Percentiles rank a stretch among this genome's conserved stretches.
These are phyloP conservation scores for Lantana camara DNA, from an alignment of 257 asterid species.

Conservation along the genomic window DNA sequence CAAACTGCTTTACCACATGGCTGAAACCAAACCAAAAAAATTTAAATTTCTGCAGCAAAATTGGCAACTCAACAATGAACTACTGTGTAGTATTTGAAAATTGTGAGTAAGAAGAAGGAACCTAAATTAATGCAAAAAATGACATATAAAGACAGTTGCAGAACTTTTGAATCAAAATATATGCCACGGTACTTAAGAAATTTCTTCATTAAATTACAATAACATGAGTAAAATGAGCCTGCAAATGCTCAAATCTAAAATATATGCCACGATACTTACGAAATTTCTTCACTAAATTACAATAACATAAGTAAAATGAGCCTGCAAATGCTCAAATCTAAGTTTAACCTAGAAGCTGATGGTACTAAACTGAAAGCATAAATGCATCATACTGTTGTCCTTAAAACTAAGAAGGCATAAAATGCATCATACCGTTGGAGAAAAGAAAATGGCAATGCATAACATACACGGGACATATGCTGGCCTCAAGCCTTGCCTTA, in stretches of 20 bases:
- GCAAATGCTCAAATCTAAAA: no score
- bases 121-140: no score
- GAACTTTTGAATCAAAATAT: conserved; percentile 10
- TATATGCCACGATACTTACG: conserved; percentile 7
- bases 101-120: conserved; percentile 3
- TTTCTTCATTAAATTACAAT: no score
- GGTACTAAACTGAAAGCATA: conserved; percentile 12
- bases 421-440: conserved; percentile 3
- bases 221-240: conserved; percentile 18
- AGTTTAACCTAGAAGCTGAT: conserved; percentile 23
- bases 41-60: conserved; percentile 9
- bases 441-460: conserved; percentile 4
- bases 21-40: conserved; percentile 44
- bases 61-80: neutral
- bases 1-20: conserved; percentile 65
- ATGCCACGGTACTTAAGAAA: conserved; percentile 9
- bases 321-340: conserved; percentile 19
- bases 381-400: conserved; percentile 1
- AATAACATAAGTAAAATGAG: conserved; percentile 20
- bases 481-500: neutral
- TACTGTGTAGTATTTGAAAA: neutral
- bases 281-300: no score
- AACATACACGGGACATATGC: neutral
- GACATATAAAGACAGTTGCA: conserved; percentile 1
- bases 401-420: conserved; percentile 17